These are phyloP conservation scores for Ettlia oleoabundans DNA, from an alignment of 139 green algal species.

Conservation along the genomic window DNA sequence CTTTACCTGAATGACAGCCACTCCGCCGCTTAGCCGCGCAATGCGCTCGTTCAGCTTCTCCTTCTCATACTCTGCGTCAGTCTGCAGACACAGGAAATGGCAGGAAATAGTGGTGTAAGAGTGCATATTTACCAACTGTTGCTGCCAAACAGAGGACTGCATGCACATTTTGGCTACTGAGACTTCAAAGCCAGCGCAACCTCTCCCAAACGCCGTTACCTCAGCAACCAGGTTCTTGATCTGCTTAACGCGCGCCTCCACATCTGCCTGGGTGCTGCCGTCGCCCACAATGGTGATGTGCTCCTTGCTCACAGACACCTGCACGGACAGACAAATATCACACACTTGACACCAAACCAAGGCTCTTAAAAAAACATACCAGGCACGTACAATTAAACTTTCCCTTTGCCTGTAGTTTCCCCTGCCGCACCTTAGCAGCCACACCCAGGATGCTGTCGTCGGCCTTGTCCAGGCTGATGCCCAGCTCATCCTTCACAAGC, in stretches of 20 bases:
- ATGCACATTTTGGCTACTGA: no score
- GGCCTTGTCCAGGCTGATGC: constrained; percentile 95
- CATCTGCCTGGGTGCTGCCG: constrained; percentile 73
- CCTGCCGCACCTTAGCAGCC: constrained; percentile 94
- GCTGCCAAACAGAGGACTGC: background rate
- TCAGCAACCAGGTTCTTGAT: constrained; percentile 89
- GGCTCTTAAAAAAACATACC: background rate
- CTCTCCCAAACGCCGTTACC: no score
- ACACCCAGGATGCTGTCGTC: constrained; percentile 70
- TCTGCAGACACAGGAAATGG: constrained; percentile 25
- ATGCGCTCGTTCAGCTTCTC: constrained; percentile 99
- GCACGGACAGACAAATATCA: background rate
- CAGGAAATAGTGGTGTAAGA: no score
- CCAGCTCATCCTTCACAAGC: constrained; percentile 98
- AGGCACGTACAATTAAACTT: no score
- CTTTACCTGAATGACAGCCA: constrained; percentile 99
- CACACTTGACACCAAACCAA: background rate
- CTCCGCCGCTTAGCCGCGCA: constrained; percentile 93
- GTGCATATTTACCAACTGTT: no score
- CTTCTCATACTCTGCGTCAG: constrained; percentile 87
- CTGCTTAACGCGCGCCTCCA: constrained; percentile 94
- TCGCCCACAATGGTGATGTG: constrained; percentile 96
- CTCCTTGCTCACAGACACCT: constrained; percentile 86
- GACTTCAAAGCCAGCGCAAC: no score
- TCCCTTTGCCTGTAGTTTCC: background rate